These are phyloP conservation scores for Taphrina deformans DNA, from an alignment of 1,139 yeast genomes.

Conservation along the genomic window DNA sequence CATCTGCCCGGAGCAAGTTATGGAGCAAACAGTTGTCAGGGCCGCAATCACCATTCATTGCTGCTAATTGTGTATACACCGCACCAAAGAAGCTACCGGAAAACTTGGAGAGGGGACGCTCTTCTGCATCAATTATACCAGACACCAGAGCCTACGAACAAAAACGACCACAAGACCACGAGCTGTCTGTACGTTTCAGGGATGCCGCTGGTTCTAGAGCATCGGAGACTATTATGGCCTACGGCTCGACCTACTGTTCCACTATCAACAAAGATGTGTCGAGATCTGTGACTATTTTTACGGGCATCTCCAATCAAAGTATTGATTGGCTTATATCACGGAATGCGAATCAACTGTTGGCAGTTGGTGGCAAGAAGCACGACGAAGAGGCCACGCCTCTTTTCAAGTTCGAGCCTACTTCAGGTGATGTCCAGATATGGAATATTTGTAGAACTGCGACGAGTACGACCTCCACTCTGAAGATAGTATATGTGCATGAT, in stretches of 20 bases:
- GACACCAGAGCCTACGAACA: neutral
- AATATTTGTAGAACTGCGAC: neutral
- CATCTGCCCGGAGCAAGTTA: neutral
- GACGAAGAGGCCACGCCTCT: neutral
- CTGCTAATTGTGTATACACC: neutral
- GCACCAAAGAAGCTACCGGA: neutral
- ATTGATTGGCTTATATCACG: neutral
- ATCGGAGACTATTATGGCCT: neutral
- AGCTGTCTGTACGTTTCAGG: neutral
- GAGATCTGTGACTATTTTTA: neutral
- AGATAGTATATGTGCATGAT: constrained; percentile 8
- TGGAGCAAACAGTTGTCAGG: constrained; percentile 1
- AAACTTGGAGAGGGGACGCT: neutral
- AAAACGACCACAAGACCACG: neutral
- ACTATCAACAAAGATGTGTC: neutral
- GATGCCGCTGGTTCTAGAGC: neutral
- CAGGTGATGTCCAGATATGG: constrained; percentile 10
- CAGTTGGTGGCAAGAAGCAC: neutral
- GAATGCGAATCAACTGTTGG: neutral
- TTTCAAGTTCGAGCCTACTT: neutral
- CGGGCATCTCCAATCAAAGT: neutral
- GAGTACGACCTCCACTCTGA: neutral
- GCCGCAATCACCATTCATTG: neutral
- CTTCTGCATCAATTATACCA: neutral
- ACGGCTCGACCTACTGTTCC: neutral